Conservation (phyloP, 305 asterid genomes). For the Solanum hybrid region DNA sequence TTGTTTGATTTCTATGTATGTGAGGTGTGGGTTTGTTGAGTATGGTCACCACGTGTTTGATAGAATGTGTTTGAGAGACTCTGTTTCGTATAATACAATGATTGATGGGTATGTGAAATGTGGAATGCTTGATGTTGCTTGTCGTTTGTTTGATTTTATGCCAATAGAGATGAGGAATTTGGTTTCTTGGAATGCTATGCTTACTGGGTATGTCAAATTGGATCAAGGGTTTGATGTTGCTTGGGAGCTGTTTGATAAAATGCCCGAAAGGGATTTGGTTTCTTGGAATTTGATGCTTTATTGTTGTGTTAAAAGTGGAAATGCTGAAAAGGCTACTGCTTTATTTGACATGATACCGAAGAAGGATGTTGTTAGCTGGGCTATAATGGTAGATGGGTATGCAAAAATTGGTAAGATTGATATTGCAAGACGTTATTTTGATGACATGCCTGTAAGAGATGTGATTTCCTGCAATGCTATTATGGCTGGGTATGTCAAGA, state of each 20-base stretch:
- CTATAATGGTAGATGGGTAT: constrained; percentile 63
- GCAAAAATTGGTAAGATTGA: constrained; percentile 47
- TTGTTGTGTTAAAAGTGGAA: constrained; percentile 56
- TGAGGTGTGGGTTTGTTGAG: constrained; percentile 39
- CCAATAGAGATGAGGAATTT: constrained; percentile 44
- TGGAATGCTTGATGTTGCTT: constrained; percentile 56
- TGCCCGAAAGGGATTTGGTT: constrained; percentile 62
- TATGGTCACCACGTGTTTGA: constrained; percentile 51
- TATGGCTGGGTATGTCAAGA: constrained; percentile 73
- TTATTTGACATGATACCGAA: constrained; percentile 52
- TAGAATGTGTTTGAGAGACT: constrained; percentile 42
- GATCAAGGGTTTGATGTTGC: constrained; percentile 40
- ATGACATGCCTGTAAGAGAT: constrained; percentile 65
- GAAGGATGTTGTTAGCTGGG: constrained; percentile 73
- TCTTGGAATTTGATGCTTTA: constrained; percentile 81
- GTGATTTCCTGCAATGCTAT: constrained; percentile 75
- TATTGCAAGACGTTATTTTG: constrained; percentile 53
- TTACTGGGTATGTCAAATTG: constrained; percentile 43
- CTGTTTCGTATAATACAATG: constrained; percentile 65
- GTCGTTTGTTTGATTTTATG: constrained; percentile 46
- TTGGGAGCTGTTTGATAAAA: constrained; percentile 40
- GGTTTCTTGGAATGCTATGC: constrained; percentile 73
- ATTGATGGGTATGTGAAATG: constrained; percentile 73
- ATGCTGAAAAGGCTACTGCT: constrained; percentile 34
- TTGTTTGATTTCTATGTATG: constrained; percentile 49